Evolutionary conservation across 2,329 filamentous ascomycete species (phyloP).

Genomic region (Talaromyces albobiverticillius): DNA sequence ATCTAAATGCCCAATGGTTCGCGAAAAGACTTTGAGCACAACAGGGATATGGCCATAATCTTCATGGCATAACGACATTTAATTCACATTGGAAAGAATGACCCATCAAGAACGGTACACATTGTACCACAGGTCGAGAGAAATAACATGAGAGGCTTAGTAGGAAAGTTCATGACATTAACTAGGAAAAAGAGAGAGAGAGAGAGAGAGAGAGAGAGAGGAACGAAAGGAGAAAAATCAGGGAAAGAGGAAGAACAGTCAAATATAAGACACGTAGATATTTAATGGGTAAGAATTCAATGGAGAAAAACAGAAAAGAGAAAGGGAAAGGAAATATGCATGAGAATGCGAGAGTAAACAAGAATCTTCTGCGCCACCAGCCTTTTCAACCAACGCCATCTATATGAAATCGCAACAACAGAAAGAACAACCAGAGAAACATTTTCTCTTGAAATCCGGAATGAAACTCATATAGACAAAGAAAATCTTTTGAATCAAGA

Average conservation of each 20-base stretch:
- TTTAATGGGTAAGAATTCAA: neutral
- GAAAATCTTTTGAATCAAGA: slow-evolving; percentile 13
- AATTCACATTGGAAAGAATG: neutral
- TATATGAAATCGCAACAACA: slow-evolving; percentile 29
- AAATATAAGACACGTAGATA: neutral
- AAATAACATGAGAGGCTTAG: neutral
- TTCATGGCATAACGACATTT: neutral
- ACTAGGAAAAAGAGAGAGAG: neutral
- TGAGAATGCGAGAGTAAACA: slow-evolving; percentile 9
- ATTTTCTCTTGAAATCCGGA: slow-evolving; percentile 2
- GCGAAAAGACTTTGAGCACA: neutral
- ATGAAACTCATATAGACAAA: slow-evolving; percentile 32
- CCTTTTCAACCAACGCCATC: slow-evolving; percentile 35
- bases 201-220: too few relatives aligned
- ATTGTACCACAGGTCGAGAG: neutral
- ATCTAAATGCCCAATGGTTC: neutral
- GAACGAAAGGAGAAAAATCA: neutral
- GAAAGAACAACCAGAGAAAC: slow-evolving; percentile 26
- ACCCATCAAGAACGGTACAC: neutral
- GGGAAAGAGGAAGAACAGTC: slow-evolving; percentile 6
- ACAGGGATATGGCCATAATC: neutral
- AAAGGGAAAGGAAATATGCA: slow-evolving; percentile 4
- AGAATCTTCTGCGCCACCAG: slow-evolving; percentile 26
- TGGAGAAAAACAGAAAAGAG: slow-evolving; percentile 17
- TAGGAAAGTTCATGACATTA: neutral